A percentile compares a stretch with the other conserved stretches of the same genome.
These are phyloP conservation scores for Reticulomyxa filosa DNA, from an alignment of 78 protist genomes.

Conservation along the genomic window DNA sequence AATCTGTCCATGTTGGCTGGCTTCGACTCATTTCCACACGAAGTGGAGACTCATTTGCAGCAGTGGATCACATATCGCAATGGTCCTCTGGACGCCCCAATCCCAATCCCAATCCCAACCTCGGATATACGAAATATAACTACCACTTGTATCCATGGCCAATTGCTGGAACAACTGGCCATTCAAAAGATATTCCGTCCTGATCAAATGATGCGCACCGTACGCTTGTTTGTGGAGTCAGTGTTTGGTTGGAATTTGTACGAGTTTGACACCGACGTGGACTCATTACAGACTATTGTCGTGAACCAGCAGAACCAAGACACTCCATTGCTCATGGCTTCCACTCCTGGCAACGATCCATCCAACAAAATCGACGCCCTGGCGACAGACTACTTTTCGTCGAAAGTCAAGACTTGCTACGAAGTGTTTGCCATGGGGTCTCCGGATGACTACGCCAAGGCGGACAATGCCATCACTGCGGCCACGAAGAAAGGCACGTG, in stretches of 20 bases:
- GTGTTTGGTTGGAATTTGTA: conserved; percentile 45
- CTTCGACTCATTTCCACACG: not conserved
- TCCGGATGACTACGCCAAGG: conserved; percentile 65
- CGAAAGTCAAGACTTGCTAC: not conserved
- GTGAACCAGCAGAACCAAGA: conserved; percentile 12
- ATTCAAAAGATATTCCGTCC: conserved; percentile 52
- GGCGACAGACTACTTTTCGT: too few species aligned
- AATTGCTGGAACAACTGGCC: conserved; percentile 26
- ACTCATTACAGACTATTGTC: conserved; percentile 27
- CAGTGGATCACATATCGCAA: not conserved
- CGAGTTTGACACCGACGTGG: not conserved
- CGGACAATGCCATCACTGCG: conserved; percentile 50
- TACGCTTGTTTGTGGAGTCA: not conserved
- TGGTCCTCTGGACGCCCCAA: not conserved
- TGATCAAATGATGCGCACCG: conserved; percentile 27
- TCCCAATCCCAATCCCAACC: not conserved
- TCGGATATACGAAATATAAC: too few species aligned
- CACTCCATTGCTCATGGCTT: conserved; percentile 53
- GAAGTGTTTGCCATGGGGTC: conserved; percentile 78
- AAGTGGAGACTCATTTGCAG: not conserved
- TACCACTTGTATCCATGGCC: not conserved
- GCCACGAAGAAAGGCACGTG: conserved; percentile 68
- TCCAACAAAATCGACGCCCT: conserved; percentile 27
- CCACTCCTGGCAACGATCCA: conserved; percentile 79
- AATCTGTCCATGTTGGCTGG: not conserved